phyloP scores from a whole-genome alignment of 148 eudicot species.

The Rhododendron henanense region DNA sequence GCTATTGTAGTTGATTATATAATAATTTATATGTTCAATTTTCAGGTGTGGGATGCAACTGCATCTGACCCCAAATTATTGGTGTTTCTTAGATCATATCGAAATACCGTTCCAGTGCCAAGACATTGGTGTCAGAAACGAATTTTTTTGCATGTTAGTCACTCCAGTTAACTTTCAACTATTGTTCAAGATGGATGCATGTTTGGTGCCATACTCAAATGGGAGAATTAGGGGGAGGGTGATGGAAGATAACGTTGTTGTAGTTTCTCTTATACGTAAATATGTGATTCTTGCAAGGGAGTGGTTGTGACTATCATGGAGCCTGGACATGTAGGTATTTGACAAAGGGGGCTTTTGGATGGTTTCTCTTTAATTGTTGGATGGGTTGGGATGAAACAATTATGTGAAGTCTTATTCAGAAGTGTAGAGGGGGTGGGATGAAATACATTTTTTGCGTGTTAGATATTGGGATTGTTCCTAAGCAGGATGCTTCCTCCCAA shows the following conservation, averaged over 20 bases:
- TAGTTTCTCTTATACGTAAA: slow-evolving; percentile 93
- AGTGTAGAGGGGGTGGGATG: not conserved
- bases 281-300: slow-evolving; percentile 99
- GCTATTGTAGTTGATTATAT: not conserved
- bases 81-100: slow-evolving; percentile 79
- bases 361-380: slow-evolving; percentile 36
- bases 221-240: slow-evolving; percentile 41
- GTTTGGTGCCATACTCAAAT: slow-evolving; percentile 4
- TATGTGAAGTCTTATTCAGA: slow-evolving; percentile 6
- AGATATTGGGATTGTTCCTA: slow-evolving; percentile 6
- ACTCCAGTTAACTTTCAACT: not conserved
- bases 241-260: slow-evolving; percentile 42
- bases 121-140: slow-evolving; percentile 98
- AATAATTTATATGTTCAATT: slow-evolving; percentile 9
- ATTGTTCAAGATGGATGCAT: slow-evolving; percentile 22
- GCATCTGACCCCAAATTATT: slow-evolving; percentile 77
- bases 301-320: slow-evolving; percentile 79
- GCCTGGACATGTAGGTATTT: slow-evolving; percentile 83
- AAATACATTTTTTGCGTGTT: slow-evolving; percentile 14
- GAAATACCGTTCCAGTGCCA: slow-evolving; percentile 95
- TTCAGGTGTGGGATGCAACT: slow-evolving; percentile 97
- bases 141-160: slow-evolving; percentile 84
- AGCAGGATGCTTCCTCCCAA: slow-evolving; percentile 10
- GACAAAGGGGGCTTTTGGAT: slow-evolving; percentile 48
- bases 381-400: slow-evolving; percentile 45